These are phyloP conservation scores for Acmispon strigosus DNA, from an alignment of 306 rosid genomes.

Conservation along the genomic window DNA sequence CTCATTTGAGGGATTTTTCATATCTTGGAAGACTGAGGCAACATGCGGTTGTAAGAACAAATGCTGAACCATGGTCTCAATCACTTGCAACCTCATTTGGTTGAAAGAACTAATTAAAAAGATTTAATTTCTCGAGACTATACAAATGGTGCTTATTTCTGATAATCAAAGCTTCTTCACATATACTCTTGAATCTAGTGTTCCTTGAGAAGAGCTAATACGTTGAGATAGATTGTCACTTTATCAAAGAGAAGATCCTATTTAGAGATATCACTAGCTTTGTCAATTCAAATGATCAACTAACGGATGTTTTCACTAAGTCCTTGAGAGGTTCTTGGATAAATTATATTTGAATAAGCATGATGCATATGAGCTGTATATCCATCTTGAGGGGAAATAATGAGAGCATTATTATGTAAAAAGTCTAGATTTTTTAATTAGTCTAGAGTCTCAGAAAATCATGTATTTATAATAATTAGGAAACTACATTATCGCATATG, in stretches of 20 bases:
- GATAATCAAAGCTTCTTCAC: too few relatives aligned
- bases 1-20: neutral
- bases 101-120: neutral
- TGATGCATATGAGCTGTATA: neutral
- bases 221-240: neutral
- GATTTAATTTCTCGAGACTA: too few relatives aligned
- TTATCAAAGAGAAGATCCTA: neutral
- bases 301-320: neutral
- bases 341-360: neutral
- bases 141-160: too few relatives aligned
- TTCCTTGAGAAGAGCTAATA: neutral
- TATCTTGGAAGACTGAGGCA: neutral
- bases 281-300: neutral
- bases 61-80: neutral
- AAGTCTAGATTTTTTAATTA: neutral
- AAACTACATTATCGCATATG: neutral
- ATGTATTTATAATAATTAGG: neutral
- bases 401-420: neutral
- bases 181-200: neutral
- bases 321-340: slow-evolving; percentile 7
- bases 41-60: neutral
- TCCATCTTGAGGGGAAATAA: neutral
- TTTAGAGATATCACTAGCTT: neutral
- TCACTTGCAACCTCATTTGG: neutral
- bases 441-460: neutral